Evolutionary conservation across 495 filamentous ascomycete genomes (phyloP), one percentile per base, ranked within the genome.

Genomic region (Friedmanniomyces simplex): DNA sequence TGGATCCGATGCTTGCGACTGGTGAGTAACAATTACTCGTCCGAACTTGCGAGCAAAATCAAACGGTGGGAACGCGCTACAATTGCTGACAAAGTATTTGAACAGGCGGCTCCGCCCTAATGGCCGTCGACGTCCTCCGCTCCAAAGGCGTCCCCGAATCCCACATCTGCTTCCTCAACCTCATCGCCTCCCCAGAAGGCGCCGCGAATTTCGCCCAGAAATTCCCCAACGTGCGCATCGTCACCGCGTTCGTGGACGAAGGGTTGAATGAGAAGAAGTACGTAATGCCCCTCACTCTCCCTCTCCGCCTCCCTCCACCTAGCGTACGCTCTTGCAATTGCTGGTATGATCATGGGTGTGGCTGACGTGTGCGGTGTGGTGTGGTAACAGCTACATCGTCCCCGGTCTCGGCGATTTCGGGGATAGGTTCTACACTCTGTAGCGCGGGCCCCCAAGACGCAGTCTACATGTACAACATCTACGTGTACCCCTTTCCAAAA

Each of bases 1-100:
- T 98, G 32, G 94, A 98, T 68, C 93, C 94, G 1, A 98, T 98
- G 93, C 91, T 98, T 73, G 93, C 93, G 49, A 97, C 93, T 61
- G 93, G 91, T 91, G 71, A 67, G 78, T 69, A 22, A 46, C 28
- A 32, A 32, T 3, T 3, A 32, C 10, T 3, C 10, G 10, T 32
- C 28, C 3, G 28, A 32, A 48, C 39, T 47, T 65, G 67, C 37
- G 69, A n/a, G n/a, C n/a, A n/a, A n/a, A n/a, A n/a, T n/a, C n/a
- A n/a, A n/a, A n/a, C n/a, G 26, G 10, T 41, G 6, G 51, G 20
- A 20, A 22, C 57, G 34, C 7, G 18, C 11, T 50, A 26, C 14
- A 28, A 13, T n/a, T 14, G 55, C 57, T 60, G 53, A 64, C 30
- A 16, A 22, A 6, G 55, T 26, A 13, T 47, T 18, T 32, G 3